These are phyloP conservation scores for Lasiosphaeris hirsuta DNA, from an alignment of 495 filamentous ascomycete species.

Conservation along the genomic window DNA sequence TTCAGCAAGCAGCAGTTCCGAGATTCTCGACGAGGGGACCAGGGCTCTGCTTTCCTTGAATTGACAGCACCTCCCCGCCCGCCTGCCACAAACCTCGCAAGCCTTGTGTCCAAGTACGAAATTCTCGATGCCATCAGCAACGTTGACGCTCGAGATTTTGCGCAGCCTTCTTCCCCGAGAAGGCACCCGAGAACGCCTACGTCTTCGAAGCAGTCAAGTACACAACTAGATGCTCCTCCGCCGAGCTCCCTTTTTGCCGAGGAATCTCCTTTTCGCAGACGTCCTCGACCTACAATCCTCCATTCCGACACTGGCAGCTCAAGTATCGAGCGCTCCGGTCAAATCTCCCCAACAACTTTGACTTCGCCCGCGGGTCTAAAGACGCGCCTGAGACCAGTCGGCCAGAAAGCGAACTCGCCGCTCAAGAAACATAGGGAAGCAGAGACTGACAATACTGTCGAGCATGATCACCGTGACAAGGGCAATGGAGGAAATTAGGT, in stretches of 20 bases:
- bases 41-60: not conserved
- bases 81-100: conserved; percentile 16
- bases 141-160: conserved; percentile 12
- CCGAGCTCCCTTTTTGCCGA: conserved; percentile 1
- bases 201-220: not conserved
- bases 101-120: conserved; percentile 43
- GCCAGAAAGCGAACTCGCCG: not conserved
- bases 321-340: not conserved
- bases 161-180: conserved; percentile 5
- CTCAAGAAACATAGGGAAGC: not conserved
- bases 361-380: not conserved
- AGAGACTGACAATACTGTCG: not conserved
- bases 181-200: not conserved
- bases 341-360: conserved; percentile 12
- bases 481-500: not conserved
- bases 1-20: too few species aligned
- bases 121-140: conserved; percentile 32
- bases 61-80: not conserved
- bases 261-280: conserved; percentile 2
- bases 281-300: not conserved
- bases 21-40: too few species aligned
- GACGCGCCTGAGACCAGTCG: not conserved
- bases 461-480: not conserved
- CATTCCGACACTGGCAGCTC: not conserved
- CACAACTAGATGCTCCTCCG: not conserved